These are phyloP conservation scores for Penicillium diatomitis DNA, from an alignment of 495 filamentous ascomycete species.

Conservation along the genomic window DNA sequence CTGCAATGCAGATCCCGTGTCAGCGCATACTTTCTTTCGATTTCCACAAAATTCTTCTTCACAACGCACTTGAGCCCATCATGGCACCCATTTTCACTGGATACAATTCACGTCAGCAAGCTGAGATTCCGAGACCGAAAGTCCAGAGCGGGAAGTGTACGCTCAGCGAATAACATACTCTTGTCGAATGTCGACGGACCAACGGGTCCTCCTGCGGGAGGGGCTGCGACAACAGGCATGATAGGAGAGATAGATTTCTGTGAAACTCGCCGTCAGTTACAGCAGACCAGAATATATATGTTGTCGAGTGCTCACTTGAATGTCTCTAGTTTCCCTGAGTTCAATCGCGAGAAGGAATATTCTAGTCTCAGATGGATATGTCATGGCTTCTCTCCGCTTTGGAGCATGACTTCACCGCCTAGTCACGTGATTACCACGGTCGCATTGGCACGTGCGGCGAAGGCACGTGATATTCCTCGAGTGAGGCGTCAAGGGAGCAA, in stretches of 20 bases:
- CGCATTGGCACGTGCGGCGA: conserved; percentile 7
- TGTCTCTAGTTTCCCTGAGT: not conserved
- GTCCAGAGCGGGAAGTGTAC: not conserved
- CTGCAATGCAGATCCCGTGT: conserved; percentile 35
- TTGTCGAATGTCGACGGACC: conserved; percentile 89
- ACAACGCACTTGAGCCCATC: conserved; percentile 87
- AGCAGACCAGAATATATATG: conserved; percentile 1
- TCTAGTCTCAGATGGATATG: no score
- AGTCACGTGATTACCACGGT: conserved; percentile 12
- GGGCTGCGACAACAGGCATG: conserved; percentile 63
- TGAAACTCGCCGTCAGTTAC: not conserved
- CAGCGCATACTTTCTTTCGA: conserved; percentile 4
- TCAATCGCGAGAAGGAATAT: no score
- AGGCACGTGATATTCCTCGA: conserved; percentile 11
- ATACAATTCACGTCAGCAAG: conserved; percentile 14
- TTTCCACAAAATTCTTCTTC: not conserved
- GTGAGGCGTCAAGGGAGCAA: conserved; percentile 17
- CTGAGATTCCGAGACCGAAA: not conserved
- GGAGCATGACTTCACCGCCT: conserved; percentile 1
- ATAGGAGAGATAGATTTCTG: conserved; percentile 11
- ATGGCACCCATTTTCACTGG: conserved; percentile 95
- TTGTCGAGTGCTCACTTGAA: not conserved
- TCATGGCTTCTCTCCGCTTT: conserved; percentile 8
- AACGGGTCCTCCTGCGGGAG: conserved; percentile 32
- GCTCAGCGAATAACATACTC: conserved; percentile 48